Evolutionary conservation across 2,329 filamentous ascomycete species (phyloP).

Genomic region (Cyphellophora attinorum): DNA sequence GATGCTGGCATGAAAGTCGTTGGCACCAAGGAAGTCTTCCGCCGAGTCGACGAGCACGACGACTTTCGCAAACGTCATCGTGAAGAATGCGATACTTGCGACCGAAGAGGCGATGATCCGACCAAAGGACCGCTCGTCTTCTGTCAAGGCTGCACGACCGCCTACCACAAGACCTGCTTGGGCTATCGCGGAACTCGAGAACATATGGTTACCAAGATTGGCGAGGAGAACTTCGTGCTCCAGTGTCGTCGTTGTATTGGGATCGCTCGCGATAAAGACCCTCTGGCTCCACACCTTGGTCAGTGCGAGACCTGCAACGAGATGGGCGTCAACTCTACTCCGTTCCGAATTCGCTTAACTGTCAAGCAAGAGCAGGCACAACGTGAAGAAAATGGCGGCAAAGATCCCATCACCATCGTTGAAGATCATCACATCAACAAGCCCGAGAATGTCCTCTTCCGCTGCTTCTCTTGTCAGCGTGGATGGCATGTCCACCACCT

Average conservation of each 20-base stretch:
- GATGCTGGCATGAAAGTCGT: constrained; percentile 46
- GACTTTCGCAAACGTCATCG: constrained; percentile 63
- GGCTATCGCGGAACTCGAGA: constrained; percentile 64
- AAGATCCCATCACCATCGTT: constrained; percentile 65
- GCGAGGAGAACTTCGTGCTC: constrained; percentile 66
- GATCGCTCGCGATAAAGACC: constrained; percentile 57
- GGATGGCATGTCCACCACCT: constrained; percentile 81
- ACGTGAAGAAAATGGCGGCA: constrained; percentile 65
- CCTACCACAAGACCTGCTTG: constrained; percentile 77
- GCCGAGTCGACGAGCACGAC: constrained; percentile 49
- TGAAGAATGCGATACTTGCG: constrained; percentile 63
- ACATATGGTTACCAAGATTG: constrained; percentile 84
- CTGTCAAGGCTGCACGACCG: constrained; percentile 81
- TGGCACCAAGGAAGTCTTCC: constrained; percentile 63
- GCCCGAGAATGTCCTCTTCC: constrained; percentile 65
- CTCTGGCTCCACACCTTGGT: constrained; percentile 57
- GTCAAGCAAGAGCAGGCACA: constrained; percentile 74
- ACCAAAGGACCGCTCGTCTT: constrained; percentile 64
- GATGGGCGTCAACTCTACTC: constrained; percentile 57
- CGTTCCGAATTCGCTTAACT: constrained; percentile 66
- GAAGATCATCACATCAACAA: constrained; percentile 62
- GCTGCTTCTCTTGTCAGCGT: constrained; percentile 67
- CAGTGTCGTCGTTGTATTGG: constrained; percentile 84
- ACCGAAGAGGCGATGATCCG: constrained; percentile 39
- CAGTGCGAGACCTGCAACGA: constrained; percentile 61